Conservation (phyloP, 306 rosid genomes). For the Luffa aegyptiaca region DNA sequence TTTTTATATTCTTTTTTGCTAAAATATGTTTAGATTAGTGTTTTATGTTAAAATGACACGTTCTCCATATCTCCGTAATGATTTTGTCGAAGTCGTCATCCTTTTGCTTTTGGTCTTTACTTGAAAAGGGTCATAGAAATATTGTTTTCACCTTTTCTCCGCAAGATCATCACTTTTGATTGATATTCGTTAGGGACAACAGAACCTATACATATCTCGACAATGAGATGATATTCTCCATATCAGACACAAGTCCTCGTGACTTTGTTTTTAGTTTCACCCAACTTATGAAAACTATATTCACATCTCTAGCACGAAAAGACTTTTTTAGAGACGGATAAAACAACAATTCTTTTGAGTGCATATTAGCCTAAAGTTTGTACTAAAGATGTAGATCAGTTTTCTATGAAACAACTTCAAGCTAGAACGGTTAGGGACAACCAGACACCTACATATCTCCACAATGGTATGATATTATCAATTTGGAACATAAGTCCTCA, state of each 20-base stretch:
- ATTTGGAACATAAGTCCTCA: too few relatives aligned
- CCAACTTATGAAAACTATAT: neutral
- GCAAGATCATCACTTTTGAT: neutral
- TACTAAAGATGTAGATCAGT: neutral
- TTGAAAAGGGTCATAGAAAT: neutral
- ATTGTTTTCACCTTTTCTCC: neutral
- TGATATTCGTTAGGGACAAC: neutral
- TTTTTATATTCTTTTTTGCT: neutral
- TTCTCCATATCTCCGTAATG: too few relatives aligned
- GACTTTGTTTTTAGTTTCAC: too few relatives aligned
- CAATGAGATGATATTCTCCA: too few relatives aligned
- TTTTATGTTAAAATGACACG: too few relatives aligned
- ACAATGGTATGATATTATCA: too few relatives aligned
- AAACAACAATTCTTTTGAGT: neutral
- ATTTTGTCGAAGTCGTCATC: neutral
- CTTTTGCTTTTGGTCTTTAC: neutral
- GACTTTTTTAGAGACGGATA: neutral
- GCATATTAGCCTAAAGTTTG: neutral
- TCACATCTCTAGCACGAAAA: neutral
- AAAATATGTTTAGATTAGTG: neutral
- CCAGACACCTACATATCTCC: too few relatives aligned
- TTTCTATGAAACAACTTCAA: neutral
- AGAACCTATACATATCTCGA: too few relatives aligned
- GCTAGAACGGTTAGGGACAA: too few relatives aligned
- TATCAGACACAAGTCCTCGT: too few relatives aligned